Base-by-base conservation (phyloP, 352 stramenopile genomes). In the Globisporangium parvum region DNA sequence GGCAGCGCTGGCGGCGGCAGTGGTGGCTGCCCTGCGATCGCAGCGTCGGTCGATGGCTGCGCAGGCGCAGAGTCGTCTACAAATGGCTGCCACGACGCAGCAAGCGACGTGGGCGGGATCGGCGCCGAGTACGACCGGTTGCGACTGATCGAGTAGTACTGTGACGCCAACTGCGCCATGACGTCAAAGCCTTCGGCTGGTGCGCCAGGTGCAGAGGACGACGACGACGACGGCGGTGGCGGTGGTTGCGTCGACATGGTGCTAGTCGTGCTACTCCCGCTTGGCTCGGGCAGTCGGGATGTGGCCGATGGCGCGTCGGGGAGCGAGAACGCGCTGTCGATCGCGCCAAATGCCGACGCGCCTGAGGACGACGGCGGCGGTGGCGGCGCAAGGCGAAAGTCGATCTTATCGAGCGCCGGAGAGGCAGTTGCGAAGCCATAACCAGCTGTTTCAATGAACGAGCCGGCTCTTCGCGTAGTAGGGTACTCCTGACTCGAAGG, bases 81-180 rank as follows among this genome's bases (percentile, higher is more conserved):
- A 26, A 83, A 78, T 15, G 72, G 69, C 78, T 71, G 71, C 80
- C 80, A 91, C 31, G 74, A 71, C 37, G 71, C 66, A n/a, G 60
- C 64, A 26, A 86, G 66, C 20, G 69, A 67, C n/a, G 80, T 71
- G 23, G 80, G 77, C 26, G 81, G 73, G 26, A 91, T 85, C 18
- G 77, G 80, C 23, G 78, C 80, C 54, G 78, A 91, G 50, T 73
- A 80, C 53, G 78, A 88, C 33, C 80, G 81, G 63, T 83, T 89
- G 51, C 77, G 77, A 42, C 75, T 84, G 48, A 77, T 65, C 31
- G 71, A 71, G 66, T 91, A 92, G 50, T 92, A 92, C 64, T 91
- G 80, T 39, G 77, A 91, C 39, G 82, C 82, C 35, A 92, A 57
- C 62, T 92, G 82, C 47, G 82, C 79, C 80, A 92, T 90, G 33